phyloP scores from a whole-genome alignment of 495 filamentous ascomycete genomes.

The Bathelium albidoporum region DNA sequence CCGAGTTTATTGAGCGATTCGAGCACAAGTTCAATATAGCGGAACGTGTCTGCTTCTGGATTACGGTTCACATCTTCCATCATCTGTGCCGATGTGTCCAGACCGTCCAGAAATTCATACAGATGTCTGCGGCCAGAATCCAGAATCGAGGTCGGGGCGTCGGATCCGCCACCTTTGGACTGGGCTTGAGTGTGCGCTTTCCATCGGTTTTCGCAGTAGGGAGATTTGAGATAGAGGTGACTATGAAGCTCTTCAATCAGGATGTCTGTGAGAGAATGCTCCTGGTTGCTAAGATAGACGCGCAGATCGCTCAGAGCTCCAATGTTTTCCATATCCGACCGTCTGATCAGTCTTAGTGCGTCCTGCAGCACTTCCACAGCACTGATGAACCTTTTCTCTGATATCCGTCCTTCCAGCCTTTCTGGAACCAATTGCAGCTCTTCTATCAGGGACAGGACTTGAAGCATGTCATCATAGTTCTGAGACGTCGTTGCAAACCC shows the following conservation, averaged over 20 bases:
- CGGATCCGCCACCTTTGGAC: slow-evolving; percentile 1
- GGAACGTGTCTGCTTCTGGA: slow-evolving; percentile 88
- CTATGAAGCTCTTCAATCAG: slow-evolving; percentile 93
- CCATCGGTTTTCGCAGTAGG: slow-evolving; percentile 93
- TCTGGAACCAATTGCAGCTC: slow-evolving; percentile 86
- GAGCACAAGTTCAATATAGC: slow-evolving; percentile 78
- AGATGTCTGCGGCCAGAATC: slow-evolving; percentile 51
- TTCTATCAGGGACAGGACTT: slow-evolving; percentile 73
- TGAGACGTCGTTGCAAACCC: slow-evolving; percentile 75
- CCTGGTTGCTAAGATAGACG: slow-evolving; percentile 85
- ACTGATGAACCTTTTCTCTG: slow-evolving; percentile 87
- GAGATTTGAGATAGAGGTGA: slow-evolving; percentile 93
- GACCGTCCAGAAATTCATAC: slow-evolving; percentile 65
- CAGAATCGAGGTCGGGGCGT: not conserved
- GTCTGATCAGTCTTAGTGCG: slow-evolving; percentile 68
- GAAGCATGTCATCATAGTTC: slow-evolving; percentile 83
- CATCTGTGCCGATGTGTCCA: slow-evolving; percentile 62
- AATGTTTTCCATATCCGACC: slow-evolving; percentile 83
- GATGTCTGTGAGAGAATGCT: slow-evolving; percentile 84
- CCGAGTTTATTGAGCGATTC: slow-evolving; percentile 85
- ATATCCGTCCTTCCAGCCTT: slow-evolving; percentile 82
- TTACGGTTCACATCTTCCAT: slow-evolving; percentile 82
- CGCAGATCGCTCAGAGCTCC: slow-evolving; percentile 78
- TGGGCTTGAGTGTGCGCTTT: slow-evolving; percentile 45
- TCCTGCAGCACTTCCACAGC: slow-evolving; percentile 88